A percentile compares a stretch with the other conserved stretches of the same genome.
Conservation (phyloP, 176 grass and related monocot species). For the Oryza coarctata region DNA sequence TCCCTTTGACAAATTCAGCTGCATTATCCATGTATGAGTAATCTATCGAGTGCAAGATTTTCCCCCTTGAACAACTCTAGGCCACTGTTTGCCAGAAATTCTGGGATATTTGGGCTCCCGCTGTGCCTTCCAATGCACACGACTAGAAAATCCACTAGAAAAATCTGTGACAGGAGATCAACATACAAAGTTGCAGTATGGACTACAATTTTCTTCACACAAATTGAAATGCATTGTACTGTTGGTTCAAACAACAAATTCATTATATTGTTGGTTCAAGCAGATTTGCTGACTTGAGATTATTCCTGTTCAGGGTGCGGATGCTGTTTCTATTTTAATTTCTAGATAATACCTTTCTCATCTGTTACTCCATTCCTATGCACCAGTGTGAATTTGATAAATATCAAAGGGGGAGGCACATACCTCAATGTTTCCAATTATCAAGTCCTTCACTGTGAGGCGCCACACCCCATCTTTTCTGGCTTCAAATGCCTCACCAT, state of each 20-base stretch:
- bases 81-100: slow-evolving; percentile 50
- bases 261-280: background rate
- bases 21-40: slow-evolving; percentile 75
- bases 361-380: background rate
- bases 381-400: background rate
- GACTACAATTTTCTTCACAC: slow-evolving; percentile 10
- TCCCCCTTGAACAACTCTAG: slow-evolving; percentile 71
- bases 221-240: background rate
- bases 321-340: background rate
- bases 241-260: no score
- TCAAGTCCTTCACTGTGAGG: slow-evolving; percentile 61
- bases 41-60: slow-evolving; percentile 68
- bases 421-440: slow-evolving; percentile 49
- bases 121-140: slow-evolving; percentile 84
- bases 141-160: slow-evolving; percentile 75
- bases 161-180: slow-evolving; percentile 31
- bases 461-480: slow-evolving; percentile 51
- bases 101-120: slow-evolving; percentile 68
- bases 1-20: slow-evolving; percentile 52
- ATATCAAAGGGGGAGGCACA: slow-evolving; percentile 2
- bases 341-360: background rate
- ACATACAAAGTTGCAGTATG: slow-evolving; percentile 7
- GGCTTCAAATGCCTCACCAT: slow-evolving; percentile 57
- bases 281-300: background rate
- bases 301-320: background rate